Evolutionary conservation across 2,329 filamentous ascomycete genomes (phyloP).

Genomic region (Hypoxylon sp.): DNA sequence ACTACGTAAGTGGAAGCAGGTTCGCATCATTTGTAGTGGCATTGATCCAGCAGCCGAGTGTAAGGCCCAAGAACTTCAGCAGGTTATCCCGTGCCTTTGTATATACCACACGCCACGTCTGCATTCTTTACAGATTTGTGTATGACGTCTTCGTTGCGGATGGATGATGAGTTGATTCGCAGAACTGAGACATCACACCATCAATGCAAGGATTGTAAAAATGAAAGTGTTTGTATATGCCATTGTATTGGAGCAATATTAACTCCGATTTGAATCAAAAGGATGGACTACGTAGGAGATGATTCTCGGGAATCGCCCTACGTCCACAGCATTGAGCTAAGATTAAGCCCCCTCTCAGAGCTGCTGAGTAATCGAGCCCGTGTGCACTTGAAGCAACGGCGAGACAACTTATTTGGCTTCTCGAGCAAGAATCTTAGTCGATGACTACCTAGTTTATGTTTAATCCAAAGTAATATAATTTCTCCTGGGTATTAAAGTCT

Average conservation of each 20-base stretch:
- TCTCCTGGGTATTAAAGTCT: background rate
- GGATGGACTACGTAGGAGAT: too few relatives aligned
- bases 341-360: too few relatives aligned
- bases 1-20: background rate
- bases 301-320: too few relatives aligned
- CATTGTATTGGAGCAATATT: too few relatives aligned
- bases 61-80: background rate
- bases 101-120: too few relatives aligned
- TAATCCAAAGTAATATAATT: background rate
- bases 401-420: background rate
- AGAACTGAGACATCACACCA: background rate
- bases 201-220: too few relatives aligned
- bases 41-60: background rate
- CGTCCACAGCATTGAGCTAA: too few relatives aligned
- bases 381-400: background rate
- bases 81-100: background rate
- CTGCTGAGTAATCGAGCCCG: too few relatives aligned
- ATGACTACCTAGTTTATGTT: background rate
- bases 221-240: too few relatives aligned
- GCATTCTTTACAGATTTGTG: too few relatives aligned
- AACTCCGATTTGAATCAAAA: too few relatives aligned
- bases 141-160: too few relatives aligned
- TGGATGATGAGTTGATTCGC: conserved; percentile 18
- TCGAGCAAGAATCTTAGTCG: background rate
- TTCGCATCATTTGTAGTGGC: conserved; percentile 3